Base-by-base conservation (phyloP, 805 yeast species). In the Teunomyces barrocoloradensis region DNA sequence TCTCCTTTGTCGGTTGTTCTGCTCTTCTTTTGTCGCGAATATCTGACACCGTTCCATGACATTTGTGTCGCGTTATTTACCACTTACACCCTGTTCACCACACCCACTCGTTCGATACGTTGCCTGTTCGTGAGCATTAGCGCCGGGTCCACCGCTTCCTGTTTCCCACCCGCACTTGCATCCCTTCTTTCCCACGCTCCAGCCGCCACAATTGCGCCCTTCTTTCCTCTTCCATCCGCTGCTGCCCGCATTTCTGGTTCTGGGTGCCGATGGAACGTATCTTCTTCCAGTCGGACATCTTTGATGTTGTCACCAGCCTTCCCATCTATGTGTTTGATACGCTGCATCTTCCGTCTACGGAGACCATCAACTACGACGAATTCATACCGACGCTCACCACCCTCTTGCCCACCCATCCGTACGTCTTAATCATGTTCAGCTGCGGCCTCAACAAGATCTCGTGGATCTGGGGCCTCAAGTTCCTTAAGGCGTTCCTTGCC, bases 281-380 rank as follows among this genome's bases (percentile, higher is more conserved):
- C 43, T 82, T 86, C 59, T 84, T 77, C 71, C 73, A 75, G 53
- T 70, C 94, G 1, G 76, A 74, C 42, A 74, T 85, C 1, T 60
- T 66, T 32, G 97, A 90, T 59, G 89, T 92, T 0, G 71, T 73
- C 43, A 76, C 89, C 1, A 71, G 77, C 6, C 75, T 82, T 20
- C 96, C 96, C 0, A 65, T 92, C 9, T 90, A 82, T 58, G 84
- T 90, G 4, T 81, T 92, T 51, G 97, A 92, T 63, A 81, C 96
- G 3, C 82, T 91, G 11, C 86, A 81, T 53, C 71, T 91, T 9
- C 96, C 96, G 0, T 68, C 80, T 10, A 75, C 84, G 1, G 75
- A 77, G 2, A 66, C 53, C 45, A 56, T 64, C 49, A 58, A 68
- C 55, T 64, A 69, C 33, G 77, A 80, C 34, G 79, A 75, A 27